phyloP scores from a whole-genome alignment of 495 filamentous ascomycete species.

The Rhypophila decipiens region DNA sequence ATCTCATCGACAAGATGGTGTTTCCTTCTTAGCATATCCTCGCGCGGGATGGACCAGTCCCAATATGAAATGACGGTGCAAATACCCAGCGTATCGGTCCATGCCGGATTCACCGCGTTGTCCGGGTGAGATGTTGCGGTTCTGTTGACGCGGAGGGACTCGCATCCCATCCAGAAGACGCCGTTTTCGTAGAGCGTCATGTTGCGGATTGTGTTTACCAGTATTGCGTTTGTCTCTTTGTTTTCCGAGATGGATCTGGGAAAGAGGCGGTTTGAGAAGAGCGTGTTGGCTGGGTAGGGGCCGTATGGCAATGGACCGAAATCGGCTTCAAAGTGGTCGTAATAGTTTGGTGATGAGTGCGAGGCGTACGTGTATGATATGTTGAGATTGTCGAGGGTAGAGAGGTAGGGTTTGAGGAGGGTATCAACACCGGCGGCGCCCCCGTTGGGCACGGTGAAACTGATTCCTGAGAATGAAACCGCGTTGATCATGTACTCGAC shows the following conservation, averaged over 20 bases:
- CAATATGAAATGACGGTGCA: conserved; percentile 3
- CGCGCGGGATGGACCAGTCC: conserved; percentile 25
- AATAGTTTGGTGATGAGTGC: conserved; percentile 11
- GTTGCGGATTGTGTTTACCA: conserved; percentile 34
- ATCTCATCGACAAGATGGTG: conserved; percentile 7
- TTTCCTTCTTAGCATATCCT: conserved; percentile 24
- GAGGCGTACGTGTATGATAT: conserved; percentile 17
- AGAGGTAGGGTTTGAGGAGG: conserved; percentile 18
- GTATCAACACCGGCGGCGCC: conserved; percentile 17
- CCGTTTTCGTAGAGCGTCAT: conserved; percentile 33
- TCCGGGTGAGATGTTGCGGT: conserved; percentile 3
- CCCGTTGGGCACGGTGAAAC: conserved; percentile 33
- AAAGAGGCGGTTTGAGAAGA: conserved; percentile 37
- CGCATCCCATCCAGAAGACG: conserved; percentile 26
- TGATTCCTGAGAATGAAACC: conserved; percentile 32
- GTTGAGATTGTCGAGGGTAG: conserved; percentile 20
- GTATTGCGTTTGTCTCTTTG: conserved; percentile 25
- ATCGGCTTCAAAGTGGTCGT: background rate
- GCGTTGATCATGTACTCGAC: conserved; percentile 12
- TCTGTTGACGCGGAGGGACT: conserved; percentile 23
- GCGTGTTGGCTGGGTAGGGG: background rate
- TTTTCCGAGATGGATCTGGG: conserved; percentile 37
- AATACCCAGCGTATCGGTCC: conserved; percentile 39
- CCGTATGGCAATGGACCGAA: conserved; percentile 1
- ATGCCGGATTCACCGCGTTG: conserved; percentile 53